Base-by-base conservation (phyloP, 1,139 yeast species). In the Candida tunisiensis region DNA sequence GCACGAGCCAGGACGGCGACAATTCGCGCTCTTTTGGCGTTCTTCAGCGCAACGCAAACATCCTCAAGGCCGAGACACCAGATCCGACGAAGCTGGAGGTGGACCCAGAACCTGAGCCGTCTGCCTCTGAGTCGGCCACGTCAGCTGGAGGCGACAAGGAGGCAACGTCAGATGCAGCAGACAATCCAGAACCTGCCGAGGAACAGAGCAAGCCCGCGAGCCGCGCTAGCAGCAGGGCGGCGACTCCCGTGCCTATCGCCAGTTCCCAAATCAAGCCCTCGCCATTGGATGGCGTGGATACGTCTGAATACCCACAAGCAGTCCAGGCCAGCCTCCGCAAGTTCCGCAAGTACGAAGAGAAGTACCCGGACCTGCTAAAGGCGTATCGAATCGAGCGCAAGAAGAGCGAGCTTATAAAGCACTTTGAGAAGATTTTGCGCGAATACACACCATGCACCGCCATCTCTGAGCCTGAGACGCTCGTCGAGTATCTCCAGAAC, bases 271-370 rank as follows among this genome's bases (percentile, higher is more conserved):
- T n/a, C n/a, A n/a, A n/a, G n/a, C n/a, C n/a, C n/a, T n/a, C n/a
- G n/a, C n/a, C n/a, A n/a, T n/a, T n/a, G n/a, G n/a, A n/a, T n/a
- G n/a, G n/a, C n/a, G n/a, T n/a, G n/a, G n/a, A n/a, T n/a, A n/a
- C n/a, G n/a, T n/a, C n/a, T n/a, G n/a, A n/a, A n/a, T n/a, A n/a
- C n/a, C n/a, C n/a, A n/a, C 61, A 62, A 5, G 64, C 62, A 7
- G 49, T 78, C 16, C 63, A 65, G 37, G 55, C 72, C 9, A 77
- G 75, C 41, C 53, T 85, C 51, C 65, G 66, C 35, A 83, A 80
- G 55, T 80, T 80, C 45, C 71, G 67, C 32, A 83, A 82, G 47
- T 88, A 83, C 48, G 96, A 88, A 49, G 78, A 77, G 31, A 80
- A 80, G 45, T 85, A 83, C 46, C 96, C 95, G 36, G 46, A 41